phyloP scores from a whole-genome alignment of 2,329 filamentous ascomycete genomes.

The Scorias spongiosa region DNA sequence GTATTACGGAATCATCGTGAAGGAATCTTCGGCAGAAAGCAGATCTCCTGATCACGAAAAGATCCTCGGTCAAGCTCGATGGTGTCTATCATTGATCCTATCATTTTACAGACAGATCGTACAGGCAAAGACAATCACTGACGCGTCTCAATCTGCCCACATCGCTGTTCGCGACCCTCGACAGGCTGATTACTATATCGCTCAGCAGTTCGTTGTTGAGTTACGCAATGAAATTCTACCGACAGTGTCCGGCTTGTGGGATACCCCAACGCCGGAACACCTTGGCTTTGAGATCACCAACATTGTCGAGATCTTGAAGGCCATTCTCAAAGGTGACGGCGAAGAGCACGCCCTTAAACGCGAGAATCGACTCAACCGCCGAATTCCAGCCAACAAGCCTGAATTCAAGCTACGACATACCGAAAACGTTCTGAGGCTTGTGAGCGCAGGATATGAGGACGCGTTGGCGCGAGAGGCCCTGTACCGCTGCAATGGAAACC shows the following conservation, averaged over 20 bases:
- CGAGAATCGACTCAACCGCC: slow-evolving; percentile 40
- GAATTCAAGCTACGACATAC: slow-evolving; percentile 36
- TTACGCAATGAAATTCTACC: slow-evolving; percentile 67
- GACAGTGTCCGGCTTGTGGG: slow-evolving; percentile 65
- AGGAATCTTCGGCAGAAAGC: background rate
- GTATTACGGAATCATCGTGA: slow-evolving; percentile 13
- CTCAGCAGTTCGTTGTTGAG: slow-evolving; percentile 72
- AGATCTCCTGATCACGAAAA: slow-evolving; percentile 13
- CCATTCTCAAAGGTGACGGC: slow-evolving; percentile 59
- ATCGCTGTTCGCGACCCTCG: slow-evolving; percentile 27
- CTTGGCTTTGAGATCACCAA: slow-evolving; percentile 44
- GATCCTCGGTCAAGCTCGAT: slow-evolving; percentile 22
- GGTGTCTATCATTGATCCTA: slow-evolving; percentile 61
- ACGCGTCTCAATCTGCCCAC: slow-evolving; percentile 52
- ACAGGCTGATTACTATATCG: slow-evolving; percentile 45
- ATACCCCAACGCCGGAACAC: slow-evolving; percentile 17
- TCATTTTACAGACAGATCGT: slow-evolving; percentile 65
- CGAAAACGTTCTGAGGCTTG: slow-evolving; percentile 29
- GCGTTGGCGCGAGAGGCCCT: slow-evolving; percentile 62
- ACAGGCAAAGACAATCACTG: slow-evolving; percentile 64
- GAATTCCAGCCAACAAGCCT: slow-evolving; percentile 31
- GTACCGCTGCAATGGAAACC: slow-evolving; percentile 62
- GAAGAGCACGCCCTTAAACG: slow-evolving; percentile 52
- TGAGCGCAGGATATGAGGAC: slow-evolving; percentile 37
- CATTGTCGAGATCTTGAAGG: slow-evolving; percentile 69